Evolutionary conservation across 371 early-diverging fungal species (phyloP), one percentile per base, ranked within the genome.

Genomic region (Rhizopus arrhizus): DNA sequence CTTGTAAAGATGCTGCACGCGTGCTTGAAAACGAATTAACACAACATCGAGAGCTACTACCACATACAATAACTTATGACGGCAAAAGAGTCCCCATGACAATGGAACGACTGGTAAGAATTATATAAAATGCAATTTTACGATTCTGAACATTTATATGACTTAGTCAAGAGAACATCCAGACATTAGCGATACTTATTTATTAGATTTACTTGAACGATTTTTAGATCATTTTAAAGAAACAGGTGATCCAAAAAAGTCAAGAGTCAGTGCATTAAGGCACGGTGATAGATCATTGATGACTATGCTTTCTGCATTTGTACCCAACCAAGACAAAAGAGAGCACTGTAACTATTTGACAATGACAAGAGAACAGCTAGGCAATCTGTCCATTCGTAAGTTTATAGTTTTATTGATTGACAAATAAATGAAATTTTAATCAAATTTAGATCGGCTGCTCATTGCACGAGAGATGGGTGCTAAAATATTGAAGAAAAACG

Each of bases 11-110:
- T 35, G 73, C 87, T 15, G 80, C 84, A 13, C 71, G 68, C 31
- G 75, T 68, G 4, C 61, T 86, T n/a, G 61, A 74, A 15, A 62
- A 76, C 28, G 84, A 83, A 51, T 58, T 86, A n/a, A 69, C 68
- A 36, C 61, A 75, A 13, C 75, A 86, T 45, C 68, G 73, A 46
- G 73, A 80, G 10, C 67, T 87, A 40, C 69, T 89, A 42, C 89
- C 89, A 1, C 72, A 59, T 36, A 85, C 86, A 16, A 73, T 82
- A 47, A 80, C 82, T 66, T 88, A 88, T 83, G 83, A 78, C 53
- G 91, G 90, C 33, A 64, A 79, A 16, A 63, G 64, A 54, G 80
- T 85, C 34, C 69, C 80, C 2, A 70, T 79, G 59, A 71, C 84
- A 0, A 69, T 79, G 60, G 83, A 81, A 5, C 86, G 89, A 50